Conservation (phyloP, 2,329 filamentous ascomycete genomes). For the Fusarium drepaniforme region DNA sequence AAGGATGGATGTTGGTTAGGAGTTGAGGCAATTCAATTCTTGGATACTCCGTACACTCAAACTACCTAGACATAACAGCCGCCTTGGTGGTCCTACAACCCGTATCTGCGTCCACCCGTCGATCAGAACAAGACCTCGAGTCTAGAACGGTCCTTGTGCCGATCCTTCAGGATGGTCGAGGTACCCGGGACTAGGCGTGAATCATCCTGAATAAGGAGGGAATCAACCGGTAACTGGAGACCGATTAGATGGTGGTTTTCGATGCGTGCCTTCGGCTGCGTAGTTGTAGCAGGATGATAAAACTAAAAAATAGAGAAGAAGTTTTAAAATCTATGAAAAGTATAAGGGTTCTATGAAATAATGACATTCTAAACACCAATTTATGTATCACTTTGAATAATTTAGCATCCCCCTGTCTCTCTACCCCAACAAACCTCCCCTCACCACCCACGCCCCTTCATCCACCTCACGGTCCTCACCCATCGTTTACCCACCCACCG, state of each 20-base stretch:
- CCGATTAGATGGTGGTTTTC: not conserved
- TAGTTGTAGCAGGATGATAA: not conserved
- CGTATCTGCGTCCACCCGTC: not conserved
- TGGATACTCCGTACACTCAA: not conserved
- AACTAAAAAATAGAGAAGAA: not conserved
- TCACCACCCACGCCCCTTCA: not conserved
- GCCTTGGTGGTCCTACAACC: not conserved
- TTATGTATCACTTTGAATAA: not conserved
- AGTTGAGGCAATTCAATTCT: no score
- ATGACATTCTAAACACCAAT: not conserved
- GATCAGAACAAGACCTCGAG: not conserved
- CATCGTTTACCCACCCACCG: not conserved
- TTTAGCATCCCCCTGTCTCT: not conserved
- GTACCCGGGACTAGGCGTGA: not conserved
- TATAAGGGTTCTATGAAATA: not conserved
- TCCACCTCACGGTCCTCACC: not conserved
- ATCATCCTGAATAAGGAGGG: not conserved
- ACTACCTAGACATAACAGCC: not conserved
- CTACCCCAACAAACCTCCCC: not conserved
- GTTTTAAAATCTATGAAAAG: not conserved
- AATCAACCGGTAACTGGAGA: not conserved
- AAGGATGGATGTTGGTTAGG: no score
- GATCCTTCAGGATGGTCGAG: not conserved
- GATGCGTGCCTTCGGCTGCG: not conserved
- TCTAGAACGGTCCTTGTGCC: conserved; percentile 6